Evolutionary conservation across 1,284 basidiomycete genomes (phyloP).

Genomic region (Boletus semigastroideus): DNA sequence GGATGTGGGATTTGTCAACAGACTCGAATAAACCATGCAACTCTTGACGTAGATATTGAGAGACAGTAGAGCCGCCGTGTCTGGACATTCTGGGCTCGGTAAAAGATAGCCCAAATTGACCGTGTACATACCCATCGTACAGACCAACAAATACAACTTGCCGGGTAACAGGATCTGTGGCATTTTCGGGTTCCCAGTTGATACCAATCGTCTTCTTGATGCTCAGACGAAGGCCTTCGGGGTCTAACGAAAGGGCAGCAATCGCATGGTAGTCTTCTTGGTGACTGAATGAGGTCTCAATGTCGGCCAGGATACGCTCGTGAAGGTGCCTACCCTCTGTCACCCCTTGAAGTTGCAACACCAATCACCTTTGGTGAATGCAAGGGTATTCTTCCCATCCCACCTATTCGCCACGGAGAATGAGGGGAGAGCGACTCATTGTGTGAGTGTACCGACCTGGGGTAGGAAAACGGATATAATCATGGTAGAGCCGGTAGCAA

Average conservation of each 20-base stretch:
- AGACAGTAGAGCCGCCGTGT: conserved; percentile 78
- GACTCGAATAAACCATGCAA: conserved; percentile 80
- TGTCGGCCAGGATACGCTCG: not conserved
- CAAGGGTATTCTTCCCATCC: conserved; percentile 52
- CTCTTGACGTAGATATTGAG: conserved; percentile 76
- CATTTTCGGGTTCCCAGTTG: conserved; percentile 69
- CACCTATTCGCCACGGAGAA: conserved; percentile 34
- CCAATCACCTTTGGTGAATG: conserved; percentile 66
- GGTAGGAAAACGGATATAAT: conserved; percentile 64
- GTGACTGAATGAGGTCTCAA: conserved; percentile 43
- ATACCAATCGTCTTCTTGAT: conserved; percentile 60
- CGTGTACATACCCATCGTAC: conserved; percentile 74
- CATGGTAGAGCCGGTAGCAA: conserved; percentile 49
- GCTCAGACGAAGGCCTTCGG: conserved; percentile 66
- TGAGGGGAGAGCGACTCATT: not conserved
- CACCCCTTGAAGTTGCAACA: conserved; percentile 72
- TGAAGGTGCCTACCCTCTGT: conserved; percentile 52
- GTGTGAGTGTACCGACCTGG: conserved; percentile 42
- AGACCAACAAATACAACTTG: conserved; percentile 86
- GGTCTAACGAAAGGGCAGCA: conserved; percentile 70
- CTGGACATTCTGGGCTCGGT: conserved; percentile 37
- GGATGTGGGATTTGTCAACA: conserved; percentile 64
- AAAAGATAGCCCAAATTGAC: not conserved
- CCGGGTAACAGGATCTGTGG: conserved; percentile 59
- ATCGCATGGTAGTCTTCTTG: conserved; percentile 87